Percentiles rank a stretch among this genome's conserved stretches.
These are phyloP conservation scores for Saccharomycopsis sp. DNA, from an alignment of 805 yeast genomes.

Conservation along the genomic window DNA sequence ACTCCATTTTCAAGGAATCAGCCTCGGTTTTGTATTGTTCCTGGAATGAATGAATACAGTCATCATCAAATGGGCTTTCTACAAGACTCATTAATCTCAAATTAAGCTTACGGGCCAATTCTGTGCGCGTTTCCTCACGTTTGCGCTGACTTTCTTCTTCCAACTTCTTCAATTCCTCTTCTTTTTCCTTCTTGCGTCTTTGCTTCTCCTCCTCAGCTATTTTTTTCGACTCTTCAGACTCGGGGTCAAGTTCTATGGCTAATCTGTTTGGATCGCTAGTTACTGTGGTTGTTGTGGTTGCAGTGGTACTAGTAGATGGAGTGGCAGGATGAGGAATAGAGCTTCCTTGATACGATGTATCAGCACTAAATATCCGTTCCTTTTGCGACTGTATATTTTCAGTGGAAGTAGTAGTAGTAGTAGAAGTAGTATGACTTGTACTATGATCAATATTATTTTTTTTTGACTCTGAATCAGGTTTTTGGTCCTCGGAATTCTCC, in stretches of 20 bases:
- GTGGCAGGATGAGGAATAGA: neutral
- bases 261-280: neutral
- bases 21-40: conserved; percentile 73
- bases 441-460: neutral
- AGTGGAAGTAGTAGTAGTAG: conserved; percentile 2
- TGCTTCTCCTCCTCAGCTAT: conserved; percentile 23
- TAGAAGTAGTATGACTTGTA: neutral
- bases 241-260: neutral
- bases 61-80: conserved; percentile 57
- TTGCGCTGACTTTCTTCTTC: conserved; percentile 73
- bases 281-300: neutral
- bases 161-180: conserved; percentile 50
- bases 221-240: neutral
- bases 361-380: neutral
- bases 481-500: conserved; percentile 30
- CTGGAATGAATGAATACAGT: conserved; percentile 56
- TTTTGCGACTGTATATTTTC: neutral
- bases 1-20: conserved; percentile 72
- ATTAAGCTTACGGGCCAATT: conserved; percentile 51
- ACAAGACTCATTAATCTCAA: conserved; percentile 49
- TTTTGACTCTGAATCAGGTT: conserved; percentile 20
- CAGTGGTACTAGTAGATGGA: neutral
- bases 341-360: neutral
- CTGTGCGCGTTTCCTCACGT: conserved; percentile 57
- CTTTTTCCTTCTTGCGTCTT: conserved; percentile 33